These are phyloP conservation scores for Penicillium sp. DNA, from an alignment of 2,329 filamentous ascomycete species.

Conservation along the genomic window DNA sequence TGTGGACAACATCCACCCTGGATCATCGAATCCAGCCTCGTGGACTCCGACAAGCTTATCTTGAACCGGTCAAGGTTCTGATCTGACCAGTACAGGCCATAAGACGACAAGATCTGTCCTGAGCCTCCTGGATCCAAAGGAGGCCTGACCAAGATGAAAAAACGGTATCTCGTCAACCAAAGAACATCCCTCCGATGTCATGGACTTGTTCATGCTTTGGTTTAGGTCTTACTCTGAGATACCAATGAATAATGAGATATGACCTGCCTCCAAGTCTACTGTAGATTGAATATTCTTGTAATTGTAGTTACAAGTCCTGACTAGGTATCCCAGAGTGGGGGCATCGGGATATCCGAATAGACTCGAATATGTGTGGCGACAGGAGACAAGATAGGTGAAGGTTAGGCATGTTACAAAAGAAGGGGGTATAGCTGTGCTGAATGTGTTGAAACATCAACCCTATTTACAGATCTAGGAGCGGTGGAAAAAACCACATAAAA, in stretches of 20 bases:
- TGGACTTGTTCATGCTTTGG: slow-evolving; percentile 9
- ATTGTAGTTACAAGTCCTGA: no score
- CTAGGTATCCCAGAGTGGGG: no score
- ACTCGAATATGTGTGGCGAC: not conserved
- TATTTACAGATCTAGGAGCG: not conserved
- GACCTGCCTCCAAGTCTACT: slow-evolving; percentile 8
- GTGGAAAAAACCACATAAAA: not conserved
- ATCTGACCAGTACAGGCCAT: slow-evolving; percentile 13
- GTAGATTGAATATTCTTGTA: not conserved
- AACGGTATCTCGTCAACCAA: slow-evolving; percentile 12
- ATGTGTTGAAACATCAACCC: not conserved
- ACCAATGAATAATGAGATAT: slow-evolving; percentile 27
- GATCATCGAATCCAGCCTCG: slow-evolving; percentile 9
- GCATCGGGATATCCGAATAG: no score
- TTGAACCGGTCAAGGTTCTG: slow-evolving; percentile 6
- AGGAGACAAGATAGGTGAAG: not conserved
- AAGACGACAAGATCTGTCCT: slow-evolving; percentile 15
- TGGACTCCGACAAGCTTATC: slow-evolving; percentile 23
- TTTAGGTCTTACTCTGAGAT: slow-evolving; percentile 20
- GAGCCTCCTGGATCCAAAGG: not conserved
- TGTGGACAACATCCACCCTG: slow-evolving; percentile 19
- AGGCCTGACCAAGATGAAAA: not conserved
- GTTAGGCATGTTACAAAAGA: not conserved
- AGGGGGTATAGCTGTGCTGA: not conserved
- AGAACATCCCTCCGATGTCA: slow-evolving; percentile 16